Evolutionary conservation across 139 green algal species (phyloP), one percentile per base, ranked within the genome.

Genomic region (Picochlorum sp.): DNA sequence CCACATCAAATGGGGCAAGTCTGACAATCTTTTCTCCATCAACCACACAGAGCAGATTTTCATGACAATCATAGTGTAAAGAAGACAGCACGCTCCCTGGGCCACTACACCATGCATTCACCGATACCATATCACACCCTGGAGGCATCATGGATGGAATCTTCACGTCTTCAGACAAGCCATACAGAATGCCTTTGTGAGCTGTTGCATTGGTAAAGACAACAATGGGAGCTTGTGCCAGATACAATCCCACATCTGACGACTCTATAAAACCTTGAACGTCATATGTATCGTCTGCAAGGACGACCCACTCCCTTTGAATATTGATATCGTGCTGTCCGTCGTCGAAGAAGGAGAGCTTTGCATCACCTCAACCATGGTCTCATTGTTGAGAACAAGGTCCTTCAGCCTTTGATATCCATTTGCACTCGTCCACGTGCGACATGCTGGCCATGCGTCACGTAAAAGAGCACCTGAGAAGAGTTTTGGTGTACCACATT

Each of bases 31-130:
- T 95, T 62, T 15, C 16, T 51, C 84, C 90, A 1, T 44, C 24
- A 2, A 84, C 76, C 44, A 92, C 66, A 34, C 65, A 83, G 18
- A 94, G 71, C 47, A 95, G 69, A 69, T 95, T 94, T 11, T 83
- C 57, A 67, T 91, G 86, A 14, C 77, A 83, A 71, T 96, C 90
- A 55, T 91, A 90, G 72, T 95, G 89, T 10, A 85, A 16, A n/a
- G 47, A 54, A 8, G 47, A 54, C 47, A 21, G 16, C 47, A 21
- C n/a, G 8, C 47, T 6, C 11, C n/a, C 6, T 54, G 18, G 18
- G 1, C n/a, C n/a, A 21, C 18, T 26, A 21, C 47, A 54, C 47
- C 47, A 54, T 13, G 47, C 47, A 54, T 71, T 44, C 55, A 45
- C 7, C 59, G 47, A 6, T 28, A 61, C 18, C 66, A 50, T 23